These are phyloP conservation scores for Phytophthora gonapodyides DNA, from an alignment of 352 stramenopile species.

Conservation along the genomic window DNA sequence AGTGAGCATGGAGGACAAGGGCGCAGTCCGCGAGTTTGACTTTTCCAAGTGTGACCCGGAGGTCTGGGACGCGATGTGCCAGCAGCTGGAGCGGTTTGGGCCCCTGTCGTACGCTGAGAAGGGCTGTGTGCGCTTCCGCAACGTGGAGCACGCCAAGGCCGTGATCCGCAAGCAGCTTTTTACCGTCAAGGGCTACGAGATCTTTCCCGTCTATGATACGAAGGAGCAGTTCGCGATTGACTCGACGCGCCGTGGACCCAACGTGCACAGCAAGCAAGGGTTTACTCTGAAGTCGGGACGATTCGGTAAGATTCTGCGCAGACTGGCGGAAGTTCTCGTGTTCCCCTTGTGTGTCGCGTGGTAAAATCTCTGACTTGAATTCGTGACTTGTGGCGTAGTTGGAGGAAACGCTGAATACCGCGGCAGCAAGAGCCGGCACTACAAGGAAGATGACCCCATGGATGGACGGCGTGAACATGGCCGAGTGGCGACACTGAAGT, in stretches of 20 bases:
- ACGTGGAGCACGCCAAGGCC: slow-evolving; percentile 57
- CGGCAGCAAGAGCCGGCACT: slow-evolving; percentile 29
- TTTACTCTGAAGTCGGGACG: slow-evolving; percentile 65
- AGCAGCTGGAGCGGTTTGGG: slow-evolving; percentile 54
- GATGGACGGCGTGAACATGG: slow-evolving; percentile 28
- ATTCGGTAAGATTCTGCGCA: slow-evolving; percentile 43
- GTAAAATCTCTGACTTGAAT: slow-evolving; percentile 33
- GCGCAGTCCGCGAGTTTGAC: slow-evolving; percentile 52
- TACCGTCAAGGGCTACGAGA: slow-evolving; percentile 49
- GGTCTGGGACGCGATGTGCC: slow-evolving; percentile 56
- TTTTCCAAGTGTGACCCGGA: slow-evolving; percentile 44
- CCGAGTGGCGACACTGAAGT: slow-evolving; percentile 31
- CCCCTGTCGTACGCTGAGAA: slow-evolving; percentile 42
- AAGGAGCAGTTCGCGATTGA: slow-evolving; percentile 66
- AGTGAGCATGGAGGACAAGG: slow-evolving; percentile 41
- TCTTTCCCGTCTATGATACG: slow-evolving; percentile 72
- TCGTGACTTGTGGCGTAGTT: slow-evolving; percentile 32
- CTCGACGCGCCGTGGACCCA: slow-evolving; percentile 38
- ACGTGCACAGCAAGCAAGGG: slow-evolving; percentile 36
- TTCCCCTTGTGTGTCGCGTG: slow-evolving; percentile 16
- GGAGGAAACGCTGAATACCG: slow-evolving; percentile 34
- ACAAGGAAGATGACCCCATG: slow-evolving; percentile 30
- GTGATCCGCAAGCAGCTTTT: slow-evolving; percentile 58
- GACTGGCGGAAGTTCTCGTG: slow-evolving; percentile 22
- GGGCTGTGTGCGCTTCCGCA: slow-evolving; percentile 61